Evolutionary conservation across 345 rosid genomes (phyloP).

Genomic region (Heritiera littoralis): DNA sequence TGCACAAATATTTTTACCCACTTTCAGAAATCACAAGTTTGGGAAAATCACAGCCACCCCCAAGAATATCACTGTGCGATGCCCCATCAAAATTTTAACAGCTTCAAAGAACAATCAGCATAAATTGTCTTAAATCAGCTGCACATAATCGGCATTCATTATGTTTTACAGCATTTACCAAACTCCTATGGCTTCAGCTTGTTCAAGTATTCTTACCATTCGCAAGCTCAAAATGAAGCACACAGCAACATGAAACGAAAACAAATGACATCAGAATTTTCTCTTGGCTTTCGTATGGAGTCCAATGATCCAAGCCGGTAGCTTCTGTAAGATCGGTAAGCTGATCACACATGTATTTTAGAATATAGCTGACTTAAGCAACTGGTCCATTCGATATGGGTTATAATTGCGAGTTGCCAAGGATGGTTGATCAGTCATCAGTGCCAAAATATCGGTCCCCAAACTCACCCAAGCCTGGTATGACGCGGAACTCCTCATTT

Average conservation of each 20-base stretch:
- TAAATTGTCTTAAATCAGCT: neutral
- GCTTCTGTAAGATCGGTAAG: neutral
- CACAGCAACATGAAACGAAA: neutral
- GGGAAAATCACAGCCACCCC: neutral
- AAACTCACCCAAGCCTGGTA: conserved; percentile 97
- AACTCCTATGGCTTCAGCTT: neutral
- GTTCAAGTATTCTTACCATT: neutral
- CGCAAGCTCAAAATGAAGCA: neutral
- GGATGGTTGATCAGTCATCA: conserved; percentile 51
- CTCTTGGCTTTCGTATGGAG: neutral
- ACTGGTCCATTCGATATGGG: conserved; percentile 6
- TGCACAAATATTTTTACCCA: neutral
- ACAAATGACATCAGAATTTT: neutral
- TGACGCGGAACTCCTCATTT: conserved; percentile 83
- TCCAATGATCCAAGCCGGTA: neutral
- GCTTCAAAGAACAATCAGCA: conserved; percentile 3
- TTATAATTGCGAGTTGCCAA: neutral
- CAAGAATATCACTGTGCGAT: neutral
- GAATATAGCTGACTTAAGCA: neutral
- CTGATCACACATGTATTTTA: neutral
- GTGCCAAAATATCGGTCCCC: conserved; percentile 98
- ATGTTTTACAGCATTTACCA: neutral
- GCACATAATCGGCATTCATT: neutral
- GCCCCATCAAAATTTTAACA: neutral
- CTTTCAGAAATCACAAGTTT: neutral